Percentiles rank a stretch among this genome's conserved stretches.
Conservation (phyloP, 2,329 filamentous ascomycete genomes). For the Neoscytalidium dimidiatum region DNA sequence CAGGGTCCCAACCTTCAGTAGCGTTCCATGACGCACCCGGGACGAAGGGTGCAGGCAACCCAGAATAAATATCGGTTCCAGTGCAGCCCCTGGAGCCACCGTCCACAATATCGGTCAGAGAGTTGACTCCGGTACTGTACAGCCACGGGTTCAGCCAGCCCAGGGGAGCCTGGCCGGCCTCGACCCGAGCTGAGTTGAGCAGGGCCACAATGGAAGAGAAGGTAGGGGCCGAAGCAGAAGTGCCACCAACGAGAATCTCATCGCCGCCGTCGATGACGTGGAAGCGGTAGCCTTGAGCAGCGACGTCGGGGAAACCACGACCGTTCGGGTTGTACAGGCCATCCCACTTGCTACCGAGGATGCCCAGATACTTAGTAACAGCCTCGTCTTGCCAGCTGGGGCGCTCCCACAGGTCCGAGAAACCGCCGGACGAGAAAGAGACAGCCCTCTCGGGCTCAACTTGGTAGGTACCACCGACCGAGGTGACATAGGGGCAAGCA, state of each 20-base stretch:
- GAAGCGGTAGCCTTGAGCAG: conserved; percentile 40
- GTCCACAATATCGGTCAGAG: conserved; percentile 52
- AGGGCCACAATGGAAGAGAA: conserved; percentile 40
- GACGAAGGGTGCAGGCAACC: conserved; percentile 41
- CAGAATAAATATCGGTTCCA: conserved; percentile 40
- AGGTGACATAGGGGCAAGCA: conserved; percentile 50
- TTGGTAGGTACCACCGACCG: conserved; percentile 45
- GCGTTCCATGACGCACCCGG: conserved; percentile 54
- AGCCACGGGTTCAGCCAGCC: conserved; percentile 46
- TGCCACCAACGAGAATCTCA: conserved; percentile 37
- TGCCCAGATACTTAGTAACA: conserved; percentile 40
- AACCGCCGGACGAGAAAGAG: conserved; percentile 47
- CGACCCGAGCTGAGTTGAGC: conserved; percentile 41
- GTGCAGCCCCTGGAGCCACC: conserved; percentile 51
- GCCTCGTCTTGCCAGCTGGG: conserved; percentile 47
- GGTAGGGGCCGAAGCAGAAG: conserved; percentile 41
- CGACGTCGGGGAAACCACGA: conserved; percentile 49
- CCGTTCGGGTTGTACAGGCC: conserved; percentile 47
- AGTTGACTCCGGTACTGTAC: conserved; percentile 44
- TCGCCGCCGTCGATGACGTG: conserved; percentile 37
- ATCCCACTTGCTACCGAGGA: conserved; percentile 41
- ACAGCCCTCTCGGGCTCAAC: conserved; percentile 43
- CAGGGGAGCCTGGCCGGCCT: conserved; percentile 35
- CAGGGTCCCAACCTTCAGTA: conserved; percentile 53
- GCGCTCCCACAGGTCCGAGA: conserved; percentile 46